Evolutionary conservation across 176 grass and related monocot species (phyloP).

Genomic region (Avena eriantha): DNA sequence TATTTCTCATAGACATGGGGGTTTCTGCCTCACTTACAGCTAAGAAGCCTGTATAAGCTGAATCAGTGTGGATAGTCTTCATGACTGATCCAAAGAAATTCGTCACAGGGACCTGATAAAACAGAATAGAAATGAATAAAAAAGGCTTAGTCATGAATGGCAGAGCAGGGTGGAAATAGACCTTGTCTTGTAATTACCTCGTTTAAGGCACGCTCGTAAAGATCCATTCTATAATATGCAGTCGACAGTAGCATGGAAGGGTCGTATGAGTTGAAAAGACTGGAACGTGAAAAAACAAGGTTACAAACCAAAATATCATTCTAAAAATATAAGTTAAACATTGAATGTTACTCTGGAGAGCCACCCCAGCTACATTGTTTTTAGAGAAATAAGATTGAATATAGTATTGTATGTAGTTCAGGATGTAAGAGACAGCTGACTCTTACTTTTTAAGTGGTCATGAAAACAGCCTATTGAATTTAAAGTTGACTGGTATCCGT

Average conservation of each 20-base stretch:
- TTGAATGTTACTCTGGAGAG: background rate
- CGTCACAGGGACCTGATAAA: slow-evolving; percentile 81
- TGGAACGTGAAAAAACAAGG: slow-evolving; percentile 47
- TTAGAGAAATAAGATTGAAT: slow-evolving; percentile 1
- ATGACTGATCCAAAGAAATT: slow-evolving; percentile 99
- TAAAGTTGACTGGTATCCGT: slow-evolving; percentile 1
- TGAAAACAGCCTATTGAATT: background rate
- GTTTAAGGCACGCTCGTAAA: slow-evolving; percentile 74
- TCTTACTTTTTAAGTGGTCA: background rate
- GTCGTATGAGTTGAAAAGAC: slow-evolving; percentile 97
- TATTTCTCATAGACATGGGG: slow-evolving; percentile 29
- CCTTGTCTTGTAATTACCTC: slow-evolving; percentile 55
- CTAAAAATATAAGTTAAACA: slow-evolving; percentile 23
- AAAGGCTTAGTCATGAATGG: slow-evolving; percentile 19
- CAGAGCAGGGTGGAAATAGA: slow-evolving; percentile 33
- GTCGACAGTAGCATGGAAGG: slow-evolving; percentile 87
- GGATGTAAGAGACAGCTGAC: slow-evolving; percentile 9
- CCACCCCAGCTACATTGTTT: slow-evolving; percentile 16
- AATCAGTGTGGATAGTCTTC: slow-evolving; percentile 92
- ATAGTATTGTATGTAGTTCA: slow-evolving; percentile 8
- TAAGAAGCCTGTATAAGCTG: slow-evolving; percentile 72
- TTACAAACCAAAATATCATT: slow-evolving; percentile 23
- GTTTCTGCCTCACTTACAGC: slow-evolving; percentile 43
- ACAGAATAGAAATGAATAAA: slow-evolving; percentile 26
- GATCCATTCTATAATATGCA: slow-evolving; percentile 92